These are phyloP conservation scores for Yamadazyma atlantica DNA, from an alignment of 1,139 yeast species.

Conservation along the genomic window DNA sequence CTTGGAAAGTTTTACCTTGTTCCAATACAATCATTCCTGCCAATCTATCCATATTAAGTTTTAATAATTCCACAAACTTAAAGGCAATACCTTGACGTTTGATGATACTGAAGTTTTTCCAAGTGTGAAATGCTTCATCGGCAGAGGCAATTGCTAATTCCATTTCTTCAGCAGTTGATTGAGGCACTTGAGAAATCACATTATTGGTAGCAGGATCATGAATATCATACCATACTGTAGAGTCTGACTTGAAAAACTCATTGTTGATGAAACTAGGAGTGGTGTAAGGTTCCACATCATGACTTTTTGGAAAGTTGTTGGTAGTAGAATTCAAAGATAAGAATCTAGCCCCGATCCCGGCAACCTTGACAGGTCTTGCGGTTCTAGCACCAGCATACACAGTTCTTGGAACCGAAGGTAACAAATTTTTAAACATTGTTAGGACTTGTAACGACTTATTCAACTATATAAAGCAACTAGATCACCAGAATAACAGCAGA, in stretches of 20 bases:
- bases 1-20: conserved; percentile 79
- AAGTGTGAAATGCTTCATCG: conserved; percentile 56
- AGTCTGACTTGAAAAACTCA: conserved; percentile 53
- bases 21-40: conserved; percentile 74
- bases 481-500: background rate
- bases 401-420: background rate
- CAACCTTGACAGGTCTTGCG: no score
- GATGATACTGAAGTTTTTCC: conserved; percentile 61
- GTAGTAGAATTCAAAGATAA: conserved; percentile 26
- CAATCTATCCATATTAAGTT: conserved; percentile 67
- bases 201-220: conserved; percentile 77
- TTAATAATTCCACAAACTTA: conserved; percentile 66
- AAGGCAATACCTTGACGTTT: conserved; percentile 77
- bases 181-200: conserved; percentile 70
- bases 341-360: conserved; percentile 1
- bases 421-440: background rate
- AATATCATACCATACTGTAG: conserved; percentile 66
- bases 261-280: conserved; percentile 63
- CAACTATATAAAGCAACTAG: no score
- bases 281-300: conserved; percentile 45
- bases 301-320: conserved; percentile 46
- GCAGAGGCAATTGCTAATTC: conserved; percentile 69
- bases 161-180: conserved; percentile 66
- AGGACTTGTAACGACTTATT: no score
- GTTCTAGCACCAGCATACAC: background rate